Base-by-base conservation (phyloP, 2,329 filamentous ascomycete species). In the Leptoxyphium fumago region DNA sequence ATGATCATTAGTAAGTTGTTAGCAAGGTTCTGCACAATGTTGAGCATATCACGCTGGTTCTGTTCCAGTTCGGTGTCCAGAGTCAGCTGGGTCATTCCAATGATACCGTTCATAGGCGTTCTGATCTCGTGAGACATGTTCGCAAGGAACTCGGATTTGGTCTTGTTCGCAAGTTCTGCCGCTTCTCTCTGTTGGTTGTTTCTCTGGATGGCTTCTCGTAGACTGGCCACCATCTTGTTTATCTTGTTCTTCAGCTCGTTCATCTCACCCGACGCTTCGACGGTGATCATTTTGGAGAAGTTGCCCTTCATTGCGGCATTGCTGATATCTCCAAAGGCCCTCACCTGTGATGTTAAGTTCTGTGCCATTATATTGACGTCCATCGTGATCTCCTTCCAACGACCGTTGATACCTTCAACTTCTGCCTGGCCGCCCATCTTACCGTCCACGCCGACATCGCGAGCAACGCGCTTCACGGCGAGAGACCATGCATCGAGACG, bases 121-220 rank as follows among this genome's bases (percentile, higher is more conserved):
- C 89, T 78, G 55, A 96, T 96, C 65, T 96, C 89, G 74, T 96
- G 89, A 39, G 85, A 94, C 89, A 96, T 96, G 63, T 98, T 98
- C 47, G 91, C 91, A 47, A 98, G 70, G 70, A 98, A 98, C 60
- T 96, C 91, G 9, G 89, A 95, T 61, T 98, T 98, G 38, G 89
- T 96, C 67, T 93, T 89, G 70, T 95, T 96, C 50, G 91, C 91
- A 61, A 95, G 70, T 62, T 98, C 91, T 56, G 91, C 91, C 40
- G 89, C 88, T 64, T 96, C 89, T 64, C 91, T 83, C 45, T 91
- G 91, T 52, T 88, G 85, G 2, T 88, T 95, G 62, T 96, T 98
- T 61, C 87, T 80, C 63, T 96, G 88, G 53, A 98, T 95, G 72
- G 84, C 93, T 65, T 96, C 91, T 53, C 89, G 74, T 49, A 98